Evolutionary conservation across 768 basidiomycete species (phyloP), one percentile per base, ranked within the genome.

Genomic region (Lactarius vividus): DNA sequence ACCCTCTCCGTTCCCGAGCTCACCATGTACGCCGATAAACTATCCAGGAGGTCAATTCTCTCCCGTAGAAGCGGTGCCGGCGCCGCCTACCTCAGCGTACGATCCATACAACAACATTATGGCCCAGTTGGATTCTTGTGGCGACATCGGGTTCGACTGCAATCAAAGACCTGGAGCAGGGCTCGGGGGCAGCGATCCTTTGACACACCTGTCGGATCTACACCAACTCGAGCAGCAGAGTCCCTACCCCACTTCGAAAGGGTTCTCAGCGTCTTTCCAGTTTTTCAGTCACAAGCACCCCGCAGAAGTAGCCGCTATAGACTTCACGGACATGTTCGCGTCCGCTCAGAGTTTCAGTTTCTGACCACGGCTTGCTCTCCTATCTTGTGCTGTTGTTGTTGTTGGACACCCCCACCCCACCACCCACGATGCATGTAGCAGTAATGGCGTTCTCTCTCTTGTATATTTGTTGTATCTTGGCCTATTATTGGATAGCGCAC

Each of bases 391-490:
- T 67, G 66, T 29, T 59, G 49, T 33, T 57, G 49, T 33, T 33
- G 33, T 57, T 59, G 49, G 44, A 64, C 40, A n/a, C 35, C 59
- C 20, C 58, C 33, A 44, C 62, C 53, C n/a, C 26, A 56, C 10
- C n/a, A 4, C 49, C 49, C 11, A 6, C 49, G n/a, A 52, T 59
- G 64, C 62, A 63, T 63, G 66, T 67, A 63, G 66, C 61, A 8
- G 26, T 64, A 63, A 60, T 63, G 62, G 69, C 63, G 66, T 58
- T 37, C 39, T 64, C 55, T 60, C 55, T 29, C 58, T 63, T 64
- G 62, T 69, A 67, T 69, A 68, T 61, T 57, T 52, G 46, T 52
- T 13, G 13, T 52, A 63, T 68, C 53, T 68, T 67, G 69, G 28
- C 42, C 40, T 46, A 57, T 56, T 46, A 57, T 56, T 61, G 65